These are phyloP conservation scores for Cutaneotrichosporon cutaneum DNA, from an alignment of 1,284 basidiomycete species.

Conservation along the genomic window DNA sequence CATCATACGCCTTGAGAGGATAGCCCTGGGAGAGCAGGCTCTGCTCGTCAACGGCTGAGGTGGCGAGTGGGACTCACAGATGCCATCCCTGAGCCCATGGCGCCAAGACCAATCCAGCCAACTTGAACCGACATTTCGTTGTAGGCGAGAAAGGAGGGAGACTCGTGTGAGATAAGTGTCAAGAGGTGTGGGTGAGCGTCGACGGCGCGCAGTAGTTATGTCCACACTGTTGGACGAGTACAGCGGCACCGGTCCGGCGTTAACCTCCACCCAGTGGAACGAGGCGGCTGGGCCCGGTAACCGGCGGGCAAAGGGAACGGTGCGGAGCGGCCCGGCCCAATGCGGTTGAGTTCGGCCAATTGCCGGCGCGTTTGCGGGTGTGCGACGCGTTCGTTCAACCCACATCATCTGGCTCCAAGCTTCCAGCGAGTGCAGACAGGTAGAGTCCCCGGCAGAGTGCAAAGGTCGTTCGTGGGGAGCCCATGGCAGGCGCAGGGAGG, in stretches of 20 bases:
- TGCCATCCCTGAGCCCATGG: constrained; percentile 47
- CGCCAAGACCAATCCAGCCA: constrained; percentile 47
- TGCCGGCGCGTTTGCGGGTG: neutral
- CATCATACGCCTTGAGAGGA: constrained; percentile 43
- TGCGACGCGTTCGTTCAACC: neutral
- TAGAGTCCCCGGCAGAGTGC: no score
- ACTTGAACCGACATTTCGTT: constrained; percentile 19
- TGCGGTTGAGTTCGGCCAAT: neutral
- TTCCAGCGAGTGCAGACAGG: no score
- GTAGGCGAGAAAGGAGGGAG: neutral
- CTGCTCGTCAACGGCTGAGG: constrained; percentile 20
- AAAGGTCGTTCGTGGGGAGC: no score
- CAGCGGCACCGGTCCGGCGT: neutral
- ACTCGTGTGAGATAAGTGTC: neutral
- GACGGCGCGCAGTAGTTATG: neutral
- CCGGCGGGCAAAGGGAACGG: neutral
- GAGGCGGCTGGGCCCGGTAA: neutral
- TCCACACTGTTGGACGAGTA: neutral
- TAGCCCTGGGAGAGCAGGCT: constrained; percentile 35
- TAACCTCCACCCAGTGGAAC: neutral
- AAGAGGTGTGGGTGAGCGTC: neutral
- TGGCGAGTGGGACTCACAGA: constrained; percentile 24
- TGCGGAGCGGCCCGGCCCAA: neutral
- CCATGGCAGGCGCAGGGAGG: no score
- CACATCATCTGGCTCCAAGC: no score